A percentile compares a stretch with the other conserved stretches of the same genome.
Conservation (phyloP, 2,329 filamentous ascomycete genomes). For the Trichoderma gracile region DNA sequence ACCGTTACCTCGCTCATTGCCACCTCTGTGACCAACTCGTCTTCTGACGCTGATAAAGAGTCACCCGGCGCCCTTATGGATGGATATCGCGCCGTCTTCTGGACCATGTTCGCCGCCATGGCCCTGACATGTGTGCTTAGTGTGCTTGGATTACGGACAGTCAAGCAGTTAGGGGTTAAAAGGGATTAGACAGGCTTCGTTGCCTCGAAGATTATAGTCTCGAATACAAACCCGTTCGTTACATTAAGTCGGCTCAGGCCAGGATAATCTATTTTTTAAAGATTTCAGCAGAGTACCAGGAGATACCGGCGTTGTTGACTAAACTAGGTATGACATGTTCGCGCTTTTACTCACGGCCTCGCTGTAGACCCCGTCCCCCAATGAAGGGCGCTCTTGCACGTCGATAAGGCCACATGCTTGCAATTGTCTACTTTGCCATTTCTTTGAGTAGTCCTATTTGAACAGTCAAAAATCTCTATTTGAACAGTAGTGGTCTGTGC, state of each 20-base stretch:
- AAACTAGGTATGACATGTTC: constrained; percentile 37
- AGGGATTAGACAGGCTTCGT: neutral
- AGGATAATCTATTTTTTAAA: too few relatives aligned
- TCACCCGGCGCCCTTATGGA: constrained; percentile 42
- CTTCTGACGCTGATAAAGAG: constrained; percentile 32
- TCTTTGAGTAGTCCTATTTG: too few relatives aligned
- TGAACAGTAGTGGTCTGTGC: too few relatives aligned
- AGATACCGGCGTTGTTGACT: constrained; percentile 48
- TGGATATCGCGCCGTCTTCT: constrained; percentile 54
- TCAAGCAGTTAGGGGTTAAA: constrained; percentile 1
- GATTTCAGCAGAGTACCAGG: too few relatives aligned
- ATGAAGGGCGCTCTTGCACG: constrained; percentile 38
- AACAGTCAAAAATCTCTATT: too few relatives aligned
- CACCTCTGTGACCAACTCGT: constrained; percentile 39
- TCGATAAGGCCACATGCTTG: constrained; percentile 43
- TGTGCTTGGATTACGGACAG: constrained; percentile 8
- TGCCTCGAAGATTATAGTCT: too few relatives aligned
- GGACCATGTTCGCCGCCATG: constrained; percentile 52
- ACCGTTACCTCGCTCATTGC: constrained; percentile 50
- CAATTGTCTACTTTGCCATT: constrained; percentile 32
- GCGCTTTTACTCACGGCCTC: too few relatives aligned
- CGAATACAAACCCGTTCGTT: too few relatives aligned
- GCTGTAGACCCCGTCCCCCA: too few relatives aligned
- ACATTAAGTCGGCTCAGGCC: too few relatives aligned
- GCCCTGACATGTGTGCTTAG: constrained; percentile 29